These are phyloP conservation scores for Nidula niveotomentosa DNA, from an alignment of 1,284 basidiomycete genomes.

Conservation along the genomic window DNA sequence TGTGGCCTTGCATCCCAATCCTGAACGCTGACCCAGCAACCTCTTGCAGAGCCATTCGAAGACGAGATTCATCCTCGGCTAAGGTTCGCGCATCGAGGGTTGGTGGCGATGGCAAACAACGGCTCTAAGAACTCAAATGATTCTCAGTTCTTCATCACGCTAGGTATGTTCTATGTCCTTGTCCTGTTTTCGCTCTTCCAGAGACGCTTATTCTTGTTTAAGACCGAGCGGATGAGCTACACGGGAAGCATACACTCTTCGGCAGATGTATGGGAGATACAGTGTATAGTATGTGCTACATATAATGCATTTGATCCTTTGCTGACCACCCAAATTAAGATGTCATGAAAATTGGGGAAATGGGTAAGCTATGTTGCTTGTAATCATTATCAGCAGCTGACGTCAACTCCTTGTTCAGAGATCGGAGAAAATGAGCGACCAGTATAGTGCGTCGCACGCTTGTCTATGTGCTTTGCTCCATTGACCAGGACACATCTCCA, in stretches of 20 bases:
- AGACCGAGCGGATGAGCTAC: slow-evolving; percentile 77
- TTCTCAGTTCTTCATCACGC: slow-evolving; percentile 90
- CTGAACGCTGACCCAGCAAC: background rate
- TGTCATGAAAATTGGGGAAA: slow-evolving; percentile 87
- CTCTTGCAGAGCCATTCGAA: slow-evolving; percentile 73
- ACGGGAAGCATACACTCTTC: slow-evolving; percentile 88
- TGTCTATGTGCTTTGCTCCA: background rate
- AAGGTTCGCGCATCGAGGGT: slow-evolving; percentile 80
- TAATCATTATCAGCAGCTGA: background rate
- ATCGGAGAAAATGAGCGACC: slow-evolving; percentile 82
- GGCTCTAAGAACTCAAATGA: slow-evolving; percentile 84
- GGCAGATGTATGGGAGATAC: slow-evolving; percentile 83
- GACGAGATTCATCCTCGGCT: slow-evolving; percentile 95
- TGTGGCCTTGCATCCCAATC: background rate
- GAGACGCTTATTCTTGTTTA: too few relatives aligned
- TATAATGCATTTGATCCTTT: background rate
- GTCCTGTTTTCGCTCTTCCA: too few relatives aligned
- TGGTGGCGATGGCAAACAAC: slow-evolving; percentile 94
- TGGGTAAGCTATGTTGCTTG: slow-evolving; percentile 47
- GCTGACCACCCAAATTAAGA: slow-evolving; percentile 45
- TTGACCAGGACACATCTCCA: slow-evolving; percentile 21
- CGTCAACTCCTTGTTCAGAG: slow-evolving; percentile 45
- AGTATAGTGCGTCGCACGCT: slow-evolving; percentile 65
- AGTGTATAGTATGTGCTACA: slow-evolving; percentile 72
- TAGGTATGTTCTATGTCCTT: slow-evolving; percentile 47